Conservation (phyloP, 441 rosid genomes). For the Aleurites moluccanus region DNA sequence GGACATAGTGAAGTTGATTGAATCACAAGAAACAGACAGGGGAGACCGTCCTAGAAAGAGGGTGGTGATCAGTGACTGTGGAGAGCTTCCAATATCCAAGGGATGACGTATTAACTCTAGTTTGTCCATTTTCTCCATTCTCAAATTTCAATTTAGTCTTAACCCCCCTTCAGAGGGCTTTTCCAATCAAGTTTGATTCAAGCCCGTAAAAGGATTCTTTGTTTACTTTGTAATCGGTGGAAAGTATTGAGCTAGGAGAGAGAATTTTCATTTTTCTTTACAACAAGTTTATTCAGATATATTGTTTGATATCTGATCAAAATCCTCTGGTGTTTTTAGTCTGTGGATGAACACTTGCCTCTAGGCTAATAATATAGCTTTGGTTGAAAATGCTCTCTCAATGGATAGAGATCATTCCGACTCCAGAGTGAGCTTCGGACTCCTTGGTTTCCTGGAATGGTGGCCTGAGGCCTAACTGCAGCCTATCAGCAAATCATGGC, state of each 20-base stretch:
- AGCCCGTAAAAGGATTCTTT: background rate
- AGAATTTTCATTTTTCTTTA: background rate
- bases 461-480: too few relatives aligned
- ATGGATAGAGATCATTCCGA: too few relatives aligned
- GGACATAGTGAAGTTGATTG: conserved; percentile 80
- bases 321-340: background rate
- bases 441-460: too few relatives aligned
- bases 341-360: background rate
- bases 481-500: too few relatives aligned
- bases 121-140: background rate
- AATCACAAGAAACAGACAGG: conserved; percentile 89
- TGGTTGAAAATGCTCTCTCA: too few relatives aligned
- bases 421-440: too few relatives aligned
- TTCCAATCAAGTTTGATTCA: background rate
- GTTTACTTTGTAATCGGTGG: conserved; percentile 4
- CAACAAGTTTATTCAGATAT: background rate
- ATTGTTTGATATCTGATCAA: background rate
- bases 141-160: conserved; percentile 13
- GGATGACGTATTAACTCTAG: conserved; percentile 32
- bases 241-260: background rate
- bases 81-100: conserved; percentile 79
- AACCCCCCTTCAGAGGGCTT: background rate
- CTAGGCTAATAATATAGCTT: too few relatives aligned
- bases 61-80: conserved; percentile 75
- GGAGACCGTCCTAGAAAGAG: conserved; percentile 94